Percentiles rank a stretch among this genome's conserved stretches.
These are phyloP conservation scores for Phaeosphaeriaceae sp. DNA, from an alignment of 2,329 filamentous ascomycete genomes.

Conservation along the genomic window DNA sequence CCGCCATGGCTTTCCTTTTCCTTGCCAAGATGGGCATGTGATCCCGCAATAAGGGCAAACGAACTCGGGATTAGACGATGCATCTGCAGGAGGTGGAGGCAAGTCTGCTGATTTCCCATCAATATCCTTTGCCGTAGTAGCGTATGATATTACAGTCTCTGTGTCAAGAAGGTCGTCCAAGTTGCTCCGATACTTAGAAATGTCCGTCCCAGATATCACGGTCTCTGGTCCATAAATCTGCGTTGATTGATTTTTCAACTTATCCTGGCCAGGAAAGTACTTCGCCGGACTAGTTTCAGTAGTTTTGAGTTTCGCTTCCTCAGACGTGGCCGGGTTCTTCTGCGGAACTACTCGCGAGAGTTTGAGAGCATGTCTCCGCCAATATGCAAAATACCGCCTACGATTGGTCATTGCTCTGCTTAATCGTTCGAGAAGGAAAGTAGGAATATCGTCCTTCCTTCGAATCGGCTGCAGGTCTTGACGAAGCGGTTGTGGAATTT, in stretches of 20 bases:
- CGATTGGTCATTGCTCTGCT: conserved; percentile 2
- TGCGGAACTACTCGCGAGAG: background rate
- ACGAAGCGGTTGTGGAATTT: background rate
- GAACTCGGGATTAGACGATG: background rate
- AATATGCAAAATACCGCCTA: conserved; percentile 2
- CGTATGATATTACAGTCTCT: conserved; percentile 5
- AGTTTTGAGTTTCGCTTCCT: background rate
- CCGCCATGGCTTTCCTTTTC: conserved; percentile 4
- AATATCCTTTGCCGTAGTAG: conserved; percentile 2
- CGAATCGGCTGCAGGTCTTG: background rate
- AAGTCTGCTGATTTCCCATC: conserved; percentile 5
- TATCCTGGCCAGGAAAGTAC: background rate
- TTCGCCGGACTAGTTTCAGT: background rate
- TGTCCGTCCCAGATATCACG: conserved; percentile 4
- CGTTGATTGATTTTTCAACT: background rate
- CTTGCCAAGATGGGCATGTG: conserved; percentile 4
- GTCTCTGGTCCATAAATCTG: background rate
- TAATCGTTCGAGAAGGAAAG: conserved; percentile 6
- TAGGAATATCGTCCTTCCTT: background rate
- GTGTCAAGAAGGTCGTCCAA: conserved; percentile 1
- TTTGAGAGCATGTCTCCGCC: conserved; percentile 3
- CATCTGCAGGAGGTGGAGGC: background rate
- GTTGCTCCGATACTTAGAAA: background rate
- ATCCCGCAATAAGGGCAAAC: conserved; percentile 9
- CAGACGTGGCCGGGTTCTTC: background rate